A percentile compares a stretch with the other conserved stretches of the same genome.
phyloP scores from a whole-genome alignment of 2,329 filamentous ascomycete genomes.

The Diaporthe caulivora region DNA sequence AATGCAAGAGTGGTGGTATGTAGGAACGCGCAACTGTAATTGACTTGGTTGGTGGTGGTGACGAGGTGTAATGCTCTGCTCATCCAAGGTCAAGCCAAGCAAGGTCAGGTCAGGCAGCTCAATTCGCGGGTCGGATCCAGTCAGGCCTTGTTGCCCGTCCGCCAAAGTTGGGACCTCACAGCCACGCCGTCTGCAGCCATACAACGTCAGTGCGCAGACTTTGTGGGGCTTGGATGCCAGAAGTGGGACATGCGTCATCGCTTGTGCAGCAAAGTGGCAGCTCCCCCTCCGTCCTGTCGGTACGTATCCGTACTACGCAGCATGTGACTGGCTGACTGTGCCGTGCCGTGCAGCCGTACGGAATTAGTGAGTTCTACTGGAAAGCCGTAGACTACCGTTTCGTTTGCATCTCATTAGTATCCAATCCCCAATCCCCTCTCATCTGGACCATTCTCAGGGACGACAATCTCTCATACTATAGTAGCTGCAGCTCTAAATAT shows the following conservation, averaged over 20 bases:
- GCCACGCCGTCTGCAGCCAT: constrained; percentile 12
- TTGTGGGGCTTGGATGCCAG: constrained; percentile 15
- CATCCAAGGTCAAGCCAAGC: neutral
- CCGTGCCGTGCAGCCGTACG: constrained; percentile 23
- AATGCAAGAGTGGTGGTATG: neutral
- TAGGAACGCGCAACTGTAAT: neutral
- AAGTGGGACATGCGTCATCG: constrained; percentile 25
- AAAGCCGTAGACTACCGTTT: neutral
- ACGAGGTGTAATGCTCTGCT: neutral
- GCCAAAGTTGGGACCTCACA: constrained; percentile 30
- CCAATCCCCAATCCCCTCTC: too few relatives aligned
- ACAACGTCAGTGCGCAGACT: constrained; percentile 29
- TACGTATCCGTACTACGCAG: constrained; percentile 2
- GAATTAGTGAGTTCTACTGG: neutral
- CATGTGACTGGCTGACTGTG: constrained; percentile 20
- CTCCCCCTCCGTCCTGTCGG: constrained; percentile 1
- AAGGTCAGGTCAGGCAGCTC: constrained; percentile 20
- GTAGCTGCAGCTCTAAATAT: neutral
- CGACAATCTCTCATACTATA: neutral
- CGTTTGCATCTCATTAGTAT: neutral
- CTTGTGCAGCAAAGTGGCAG: neutral
- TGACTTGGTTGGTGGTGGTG: neutral
- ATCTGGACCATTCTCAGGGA: neutral
- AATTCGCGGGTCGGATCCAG: neutral
- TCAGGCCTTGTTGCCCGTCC: constrained; percentile 22